Evolutionary conservation across 2,329 filamentous ascomycete genomes (phyloP).

Genomic region (Trichoderma semiorbis): DNA sequence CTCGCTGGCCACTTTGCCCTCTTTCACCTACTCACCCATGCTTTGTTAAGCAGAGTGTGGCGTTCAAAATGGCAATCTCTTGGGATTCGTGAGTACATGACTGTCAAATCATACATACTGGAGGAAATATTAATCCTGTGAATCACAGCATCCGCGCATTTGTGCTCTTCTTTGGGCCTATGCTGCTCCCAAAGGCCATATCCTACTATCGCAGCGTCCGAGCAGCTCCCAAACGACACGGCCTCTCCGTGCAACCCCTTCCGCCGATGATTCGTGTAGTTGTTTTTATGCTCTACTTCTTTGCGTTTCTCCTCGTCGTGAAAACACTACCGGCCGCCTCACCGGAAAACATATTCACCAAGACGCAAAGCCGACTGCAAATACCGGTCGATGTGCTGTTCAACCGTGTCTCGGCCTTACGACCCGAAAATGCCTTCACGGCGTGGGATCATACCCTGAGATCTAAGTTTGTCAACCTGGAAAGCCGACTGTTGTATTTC

Average conservation of each 20-base stretch:
- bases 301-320: constrained; percentile 45
- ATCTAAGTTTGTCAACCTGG: constrained; percentile 64
- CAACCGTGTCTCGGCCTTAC: constrained; percentile 62
- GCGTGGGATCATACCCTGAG: constrained; percentile 62
- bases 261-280: constrained; percentile 53
- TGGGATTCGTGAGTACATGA: constrained; percentile 23
- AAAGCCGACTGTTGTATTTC: constrained; percentile 76
- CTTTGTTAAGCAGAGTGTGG: not conserved
- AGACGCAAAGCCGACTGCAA: constrained; percentile 77
- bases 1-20: constrained; percentile 8
- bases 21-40: not conserved
- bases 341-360: constrained; percentile 76
- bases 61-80: constrained; percentile 19
- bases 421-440: constrained; percentile 48
- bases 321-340: constrained; percentile 64
- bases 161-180: constrained; percentile 63
- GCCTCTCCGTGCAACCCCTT: constrained; percentile 52
- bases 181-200: constrained; percentile 65
- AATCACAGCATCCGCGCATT: constrained; percentile 50
- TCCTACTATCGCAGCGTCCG: constrained; percentile 59
- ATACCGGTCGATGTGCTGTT: constrained; percentile 85
- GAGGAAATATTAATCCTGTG: not conserved
- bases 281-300: constrained; percentile 56
- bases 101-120: not conserved
- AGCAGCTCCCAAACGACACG: constrained; percentile 40